Evolutionary conservation across 1,139 yeast genomes (phyloP), one percentile per base, ranked within the genome.

Genomic region (Hansenula lynferdii): DNA sequence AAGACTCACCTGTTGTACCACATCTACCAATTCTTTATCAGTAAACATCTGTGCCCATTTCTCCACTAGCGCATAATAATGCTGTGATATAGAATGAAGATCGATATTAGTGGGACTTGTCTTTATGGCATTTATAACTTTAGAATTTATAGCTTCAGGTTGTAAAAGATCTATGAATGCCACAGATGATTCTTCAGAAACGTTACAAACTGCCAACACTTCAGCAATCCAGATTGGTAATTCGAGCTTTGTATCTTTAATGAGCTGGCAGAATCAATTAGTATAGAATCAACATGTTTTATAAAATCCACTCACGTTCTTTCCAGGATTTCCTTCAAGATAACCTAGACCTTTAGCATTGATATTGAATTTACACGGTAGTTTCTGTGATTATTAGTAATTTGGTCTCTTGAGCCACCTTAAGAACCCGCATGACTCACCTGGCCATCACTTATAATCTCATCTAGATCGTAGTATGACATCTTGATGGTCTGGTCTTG

Each of bases 151-250:
- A 39, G 79, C 75, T 3, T 79, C 84, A 0, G 97, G 96, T 36
- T 75, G 77, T 19, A 77, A 60, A 36, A 89, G 64, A 36, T 80
- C 80, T 5, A 89, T 66, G 50, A 87, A 83, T n/a, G 85, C 75
- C 11, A 67, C 65, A 8, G 44, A 43, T 5, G 51, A 44, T 15
- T 40, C 32, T 28, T 41, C 58, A 56, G 50, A 41, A 6, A 43
- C 28, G 58, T 64, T 68, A 31, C 75, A 70, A 28, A 71, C 67
- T 1, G 95, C 96, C 31, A 92, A 63, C 5, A 85, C 74, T 47
- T 80, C 81, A 0, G 96, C 95, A 34, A 92, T 63, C 98, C 98
- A 92, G 25, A 89, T 60, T 1, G 98, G 97, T 30, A 92, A 67
- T 43, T 85, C 94, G 6, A 87, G 57, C 52, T 80, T 80, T 2